Percentiles rank a stretch among this genome's conserved stretches.
Evolutionary conservation across 2,329 filamentous ascomycete genomes (phyloP).

Genomic region (Cordyceps militaris): DNA sequence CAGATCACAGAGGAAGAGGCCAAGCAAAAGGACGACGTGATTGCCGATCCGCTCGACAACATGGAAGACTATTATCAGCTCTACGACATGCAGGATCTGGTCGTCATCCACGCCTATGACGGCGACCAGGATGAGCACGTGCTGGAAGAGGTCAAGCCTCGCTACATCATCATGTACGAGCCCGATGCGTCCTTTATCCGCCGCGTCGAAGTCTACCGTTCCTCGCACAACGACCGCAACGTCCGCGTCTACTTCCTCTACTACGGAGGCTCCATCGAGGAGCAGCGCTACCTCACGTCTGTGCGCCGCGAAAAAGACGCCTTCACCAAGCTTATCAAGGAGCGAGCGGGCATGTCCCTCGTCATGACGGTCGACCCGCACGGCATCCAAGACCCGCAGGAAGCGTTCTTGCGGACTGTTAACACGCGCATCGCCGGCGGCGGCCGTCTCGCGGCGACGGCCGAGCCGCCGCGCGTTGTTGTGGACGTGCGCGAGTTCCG

Average conservation of each 20-base stretch:
- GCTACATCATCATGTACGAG: slow-evolving; percentile 98
- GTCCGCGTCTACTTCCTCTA: slow-evolving; percentile 96
- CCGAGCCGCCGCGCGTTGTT: slow-evolving; percentile 81
- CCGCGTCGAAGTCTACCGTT: slow-evolving; percentile 89
- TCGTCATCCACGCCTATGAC: slow-evolving; percentile 88
- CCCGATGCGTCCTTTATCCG: slow-evolving; percentile 92
- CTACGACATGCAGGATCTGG: slow-evolving; percentile 82
- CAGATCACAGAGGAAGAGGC: slow-evolving; percentile 72
- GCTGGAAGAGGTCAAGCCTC: slow-evolving; percentile 87
- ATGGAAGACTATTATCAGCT: slow-evolving; percentile 91
- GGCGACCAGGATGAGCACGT: slow-evolving; percentile 94
- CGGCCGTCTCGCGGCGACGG: slow-evolving; percentile 74
- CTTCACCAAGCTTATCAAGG: slow-evolving; percentile 90
- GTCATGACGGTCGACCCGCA: slow-evolving; percentile 69
- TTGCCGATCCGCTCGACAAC: slow-evolving; percentile 71
- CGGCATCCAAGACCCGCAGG: slow-evolving; percentile 71
- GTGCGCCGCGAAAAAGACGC: slow-evolving; percentile 95
- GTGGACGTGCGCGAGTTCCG: slow-evolving; percentile 96
- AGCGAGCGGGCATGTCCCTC: slow-evolving; percentile 87
- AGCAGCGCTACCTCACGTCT: slow-evolving; percentile 83
- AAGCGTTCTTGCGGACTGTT: slow-evolving; percentile 86
- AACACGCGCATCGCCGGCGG: slow-evolving; percentile 96
- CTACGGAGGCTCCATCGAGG: slow-evolving; percentile 89
- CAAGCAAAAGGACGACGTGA: slow-evolving; percentile 67
- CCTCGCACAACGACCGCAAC: slow-evolving; percentile 81